These are phyloP conservation scores for Xanthoconium separans DNA, from an alignment of 1,284 basidiomycete genomes.

Conservation along the genomic window DNA sequence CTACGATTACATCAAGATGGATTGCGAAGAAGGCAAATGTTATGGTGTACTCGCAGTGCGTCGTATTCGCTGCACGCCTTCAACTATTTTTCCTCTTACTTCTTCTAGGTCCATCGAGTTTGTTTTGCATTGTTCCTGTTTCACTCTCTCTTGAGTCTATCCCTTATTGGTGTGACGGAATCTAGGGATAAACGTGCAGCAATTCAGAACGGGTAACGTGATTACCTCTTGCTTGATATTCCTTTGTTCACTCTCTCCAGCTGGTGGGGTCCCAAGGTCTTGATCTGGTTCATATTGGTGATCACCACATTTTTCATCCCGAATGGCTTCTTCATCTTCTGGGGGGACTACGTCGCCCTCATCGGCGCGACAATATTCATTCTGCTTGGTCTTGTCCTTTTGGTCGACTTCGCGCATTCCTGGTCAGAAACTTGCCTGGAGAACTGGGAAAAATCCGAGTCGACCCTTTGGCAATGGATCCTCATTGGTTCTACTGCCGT, in stretches of 20 bases:
- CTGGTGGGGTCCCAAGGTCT: constrained; percentile 98
- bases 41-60: constrained; percentile 95
- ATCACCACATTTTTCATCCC: constrained; percentile 89
- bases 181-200: constrained; percentile 90
- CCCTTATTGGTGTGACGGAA: constrained; percentile 85
- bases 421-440: constrained; percentile 98
- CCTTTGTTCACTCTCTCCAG: constrained; percentile 39
- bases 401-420: constrained; percentile 98
- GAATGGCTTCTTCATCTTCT: constrained; percentile 94
- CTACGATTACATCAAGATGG: constrained; percentile 98
- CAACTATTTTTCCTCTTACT: background rate
- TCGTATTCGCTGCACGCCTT: constrained; percentile 10
- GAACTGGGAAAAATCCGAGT: constrained; percentile 88
- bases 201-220: constrained; percentile 89
- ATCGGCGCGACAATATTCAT: constrained; percentile 95
- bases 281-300: constrained; percentile 81
- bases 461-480: constrained; percentile 95
- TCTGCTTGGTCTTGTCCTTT: constrained; percentile 92
- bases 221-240: background rate
- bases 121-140: constrained; percentile 94
- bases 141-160: constrained; percentile 78
- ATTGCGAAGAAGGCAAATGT: constrained; percentile 89
- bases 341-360: constrained; percentile 91
- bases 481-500: constrained; percentile 91
- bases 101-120: constrained; percentile 84